Conservation (phyloP, 2,329 filamentous ascomycete genomes). For the Aureobasidium vineae region DNA sequence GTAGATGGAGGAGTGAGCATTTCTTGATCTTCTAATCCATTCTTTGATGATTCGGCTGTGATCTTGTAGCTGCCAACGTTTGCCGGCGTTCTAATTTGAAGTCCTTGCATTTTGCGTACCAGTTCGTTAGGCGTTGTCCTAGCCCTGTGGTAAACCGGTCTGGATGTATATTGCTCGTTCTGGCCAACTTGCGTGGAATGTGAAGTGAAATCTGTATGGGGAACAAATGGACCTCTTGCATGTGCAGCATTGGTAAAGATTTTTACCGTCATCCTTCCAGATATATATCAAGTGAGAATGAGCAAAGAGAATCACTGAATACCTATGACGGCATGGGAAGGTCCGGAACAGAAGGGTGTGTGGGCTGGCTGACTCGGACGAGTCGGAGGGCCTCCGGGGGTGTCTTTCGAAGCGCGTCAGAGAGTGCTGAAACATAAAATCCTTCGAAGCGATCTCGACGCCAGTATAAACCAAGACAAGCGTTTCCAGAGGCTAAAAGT, state of each 20-base stretch:
- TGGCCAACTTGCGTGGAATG: slow-evolving; percentile 17
- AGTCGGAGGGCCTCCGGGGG: background rate
- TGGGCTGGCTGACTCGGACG: slow-evolving; percentile 23
- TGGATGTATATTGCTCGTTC: slow-evolving; percentile 17
- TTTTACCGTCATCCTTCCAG: slow-evolving; percentile 1
- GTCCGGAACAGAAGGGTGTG: slow-evolving; percentile 16
- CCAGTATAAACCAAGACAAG: slow-evolving; percentile 17
- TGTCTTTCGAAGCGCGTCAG: slow-evolving; percentile 12
- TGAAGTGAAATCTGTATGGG: slow-evolving; percentile 14
- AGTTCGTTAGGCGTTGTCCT: slow-evolving; percentile 16
- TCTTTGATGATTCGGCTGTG: background rate
- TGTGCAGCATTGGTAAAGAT: slow-evolving; percentile 1
- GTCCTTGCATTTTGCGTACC: slow-evolving; percentile 21
- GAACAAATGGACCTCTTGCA: slow-evolving; percentile 16
- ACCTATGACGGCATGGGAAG: slow-evolving; percentile 24
- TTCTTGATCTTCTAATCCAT: slow-evolving; percentile 3
- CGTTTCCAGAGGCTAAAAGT: slow-evolving; percentile 10
- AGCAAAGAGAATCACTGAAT: slow-evolving; percentile 7
- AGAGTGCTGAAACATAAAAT: slow-evolving; percentile 23
- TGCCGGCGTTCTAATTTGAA: slow-evolving; percentile 14
- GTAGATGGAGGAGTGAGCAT: slow-evolving; percentile 25
- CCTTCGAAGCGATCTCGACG: slow-evolving; percentile 13
- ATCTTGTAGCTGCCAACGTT: background rate
- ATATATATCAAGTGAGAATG: background rate
- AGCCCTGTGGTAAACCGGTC: background rate